Conservation (phyloP, 2,329 filamentous ascomycete genomes). For the Colletotrichum falcatum region DNA sequence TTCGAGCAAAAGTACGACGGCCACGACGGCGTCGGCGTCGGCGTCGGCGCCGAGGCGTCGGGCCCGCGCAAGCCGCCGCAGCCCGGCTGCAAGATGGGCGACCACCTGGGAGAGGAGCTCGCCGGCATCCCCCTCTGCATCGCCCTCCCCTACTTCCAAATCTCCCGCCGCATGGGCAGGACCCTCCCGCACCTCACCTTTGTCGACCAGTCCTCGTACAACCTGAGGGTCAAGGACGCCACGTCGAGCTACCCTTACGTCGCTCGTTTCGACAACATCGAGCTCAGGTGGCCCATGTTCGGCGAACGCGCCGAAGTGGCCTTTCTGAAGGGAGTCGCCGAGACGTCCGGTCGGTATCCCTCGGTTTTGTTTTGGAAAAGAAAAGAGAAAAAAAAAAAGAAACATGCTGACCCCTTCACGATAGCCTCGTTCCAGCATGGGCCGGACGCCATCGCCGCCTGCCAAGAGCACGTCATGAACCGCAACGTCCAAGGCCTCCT, state of each 20-base stretch:
- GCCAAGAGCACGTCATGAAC: conserved; percentile 66
- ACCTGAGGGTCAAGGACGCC: conserved; percentile 61
- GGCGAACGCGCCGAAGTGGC: conserved; percentile 63
- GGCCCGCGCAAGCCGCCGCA: conserved; percentile 49
- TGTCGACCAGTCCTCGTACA: conserved; percentile 65
- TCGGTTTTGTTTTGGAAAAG: neutral
- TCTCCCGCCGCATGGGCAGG: conserved; percentile 63
- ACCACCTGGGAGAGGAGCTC: conserved; percentile 62
- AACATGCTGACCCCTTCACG: too few relatives aligned
- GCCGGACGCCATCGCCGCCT: conserved; percentile 63
- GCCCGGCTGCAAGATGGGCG: conserved; percentile 57
- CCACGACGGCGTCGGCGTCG: conserved; percentile 58
- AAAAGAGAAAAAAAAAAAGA: too few relatives aligned
- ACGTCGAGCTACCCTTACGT: conserved; percentile 63
- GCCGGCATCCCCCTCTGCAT: conserved; percentile 62
- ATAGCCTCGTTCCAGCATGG: conserved; percentile 62
- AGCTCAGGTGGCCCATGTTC: conserved; percentile 66
- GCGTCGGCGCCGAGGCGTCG: conserved; percentile 53
- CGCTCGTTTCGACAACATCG: conserved; percentile 64
- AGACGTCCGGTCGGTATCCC: conserved; percentile 54
- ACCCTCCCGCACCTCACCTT: conserved; percentile 65
- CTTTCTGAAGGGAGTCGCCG: conserved; percentile 63
- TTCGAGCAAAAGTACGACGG: conserved; percentile 66
- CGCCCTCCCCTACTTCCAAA: conserved; percentile 61
- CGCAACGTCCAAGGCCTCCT: conserved; percentile 61